phyloP scores from a whole-genome alignment of 129 eudicot species.

The Oenanthe sinensis region DNA sequence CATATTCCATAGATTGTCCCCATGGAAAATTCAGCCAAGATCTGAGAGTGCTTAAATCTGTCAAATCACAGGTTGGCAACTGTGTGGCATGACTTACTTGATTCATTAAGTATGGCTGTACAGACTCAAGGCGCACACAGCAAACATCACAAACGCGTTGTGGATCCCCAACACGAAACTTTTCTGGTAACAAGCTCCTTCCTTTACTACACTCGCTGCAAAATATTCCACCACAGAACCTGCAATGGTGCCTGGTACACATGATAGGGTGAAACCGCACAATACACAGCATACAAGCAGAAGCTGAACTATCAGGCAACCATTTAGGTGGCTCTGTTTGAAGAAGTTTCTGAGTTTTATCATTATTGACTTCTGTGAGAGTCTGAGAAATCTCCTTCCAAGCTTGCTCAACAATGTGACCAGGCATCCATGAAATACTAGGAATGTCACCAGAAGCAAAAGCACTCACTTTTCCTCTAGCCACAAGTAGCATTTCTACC shows the following conservation, averaged over 20 bases:
- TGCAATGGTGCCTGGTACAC: slow-evolving; percentile 90
- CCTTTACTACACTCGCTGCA: slow-evolving; percentile 72
- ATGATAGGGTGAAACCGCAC: slow-evolving; percentile 77
- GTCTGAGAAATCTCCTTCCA: slow-evolving; percentile 90
- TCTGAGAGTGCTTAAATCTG: slow-evolving; percentile 79
- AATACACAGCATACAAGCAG: slow-evolving; percentile 75
- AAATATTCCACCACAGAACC: slow-evolving; percentile 89
- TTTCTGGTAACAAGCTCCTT: slow-evolving; percentile 71
- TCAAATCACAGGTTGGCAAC: slow-evolving; percentile 76
- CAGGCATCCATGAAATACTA: slow-evolving; percentile 44
- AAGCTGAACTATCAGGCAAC: slow-evolving; percentile 82
- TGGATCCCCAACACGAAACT: slow-evolving; percentile 47
- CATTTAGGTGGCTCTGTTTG: slow-evolving; percentile 76
- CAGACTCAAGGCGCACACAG: slow-evolving; percentile 75
- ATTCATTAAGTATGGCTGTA: slow-evolving; percentile 76
- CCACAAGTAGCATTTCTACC: slow-evolving; percentile 62
- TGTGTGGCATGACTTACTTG: slow-evolving; percentile 85
- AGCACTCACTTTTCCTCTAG: slow-evolving; percentile 59
- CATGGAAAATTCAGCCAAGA: slow-evolving; percentile 93
- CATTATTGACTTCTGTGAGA: slow-evolving; percentile 57
- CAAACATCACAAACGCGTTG: slow-evolving; percentile 94
- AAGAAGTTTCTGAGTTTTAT: slow-evolving; percentile 52
- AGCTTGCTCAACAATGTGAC: slow-evolving; percentile 58
- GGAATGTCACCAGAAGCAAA: slow-evolving; percentile 47
- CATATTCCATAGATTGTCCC: slow-evolving; percentile 89